Base-by-base conservation (phyloP, 2,329 filamentous ascomycete genomes). In the Aspergillus fructus region DNA sequence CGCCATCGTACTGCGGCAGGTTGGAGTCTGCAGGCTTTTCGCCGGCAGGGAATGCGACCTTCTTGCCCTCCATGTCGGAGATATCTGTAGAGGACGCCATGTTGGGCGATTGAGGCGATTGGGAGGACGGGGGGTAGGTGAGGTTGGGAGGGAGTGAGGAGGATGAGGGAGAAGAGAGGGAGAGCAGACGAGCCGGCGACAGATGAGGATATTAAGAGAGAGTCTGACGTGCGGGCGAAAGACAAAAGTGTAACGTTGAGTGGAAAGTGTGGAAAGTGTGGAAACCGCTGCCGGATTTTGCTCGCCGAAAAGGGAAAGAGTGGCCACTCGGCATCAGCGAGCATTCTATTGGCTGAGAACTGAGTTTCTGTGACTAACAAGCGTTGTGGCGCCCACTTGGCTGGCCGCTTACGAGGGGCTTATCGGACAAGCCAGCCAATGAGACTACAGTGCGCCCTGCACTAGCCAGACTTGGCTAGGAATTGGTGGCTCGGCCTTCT, bases 1-100 rank as follows among this genome's bases (percentile, higher is more conserved):
- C 62, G 21, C 57, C 60, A 37, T 65, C 63, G 45, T 63, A 64
- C 42, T 56, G 49, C 15, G 63, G 61, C 4, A 54, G 58, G 8
- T 30, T 46, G 12, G 52, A 13, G 24, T 49, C n/a, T 4, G 50
- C 57, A 11, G 51, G 34, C 30, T 58, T 56, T 21, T 62, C 46
- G 4, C 37, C 53, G 23, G 54, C 57, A 49, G 50, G 42, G 21
- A 56, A 39, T 30, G 33, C 48, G 53, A 56, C 49, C 49, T 59
- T 59, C 52, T 57, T 58, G 54, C 27, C 27, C 27, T 30, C 27
- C 27, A 43, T 45, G 37, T 61, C 59, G 15, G 55, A 48, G 34
- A 62, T 60, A 30, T 64, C 61, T 42, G 40, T 23, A 17, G 47
- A 62, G 9, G 54, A 62, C 40, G 37, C 33, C 48, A 56, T 62